These are phyloP conservation scores for Curvularia spicifera DNA, from an alignment of 2,329 filamentous ascomycete species.

Conservation along the genomic window DNA sequence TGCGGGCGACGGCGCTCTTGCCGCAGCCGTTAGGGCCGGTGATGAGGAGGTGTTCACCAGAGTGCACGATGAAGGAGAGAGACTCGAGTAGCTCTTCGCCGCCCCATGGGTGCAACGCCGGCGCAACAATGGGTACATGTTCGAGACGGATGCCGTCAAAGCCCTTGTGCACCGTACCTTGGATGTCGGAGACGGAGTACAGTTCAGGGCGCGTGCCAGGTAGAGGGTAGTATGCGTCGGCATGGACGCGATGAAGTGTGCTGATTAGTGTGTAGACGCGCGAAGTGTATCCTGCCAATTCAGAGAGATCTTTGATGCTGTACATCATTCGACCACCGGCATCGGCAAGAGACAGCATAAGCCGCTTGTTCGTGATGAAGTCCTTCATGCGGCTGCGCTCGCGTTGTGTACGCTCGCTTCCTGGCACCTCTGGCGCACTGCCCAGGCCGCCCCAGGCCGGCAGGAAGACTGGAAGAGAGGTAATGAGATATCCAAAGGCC, in stretches of 20 bases:
- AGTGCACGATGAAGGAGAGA: conserved; percentile 85
- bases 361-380: conserved; percentile 97
- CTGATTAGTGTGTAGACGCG: conserved; percentile 95
- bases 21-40: conserved; percentile 94
- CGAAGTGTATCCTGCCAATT: conserved; percentile 94
- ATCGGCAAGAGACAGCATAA: conserved; percentile 97
- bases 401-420: conserved; percentile 60
- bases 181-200: conserved; percentile 87
- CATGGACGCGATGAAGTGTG: conserved; percentile 91
- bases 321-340: conserved; percentile 99
- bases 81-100: conserved; percentile 91
- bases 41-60: conserved; percentile 91
- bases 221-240: conserved; percentile 79
- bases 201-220: conserved; percentile 74
- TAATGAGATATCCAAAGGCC: conserved; percentile 92
- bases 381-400: conserved; percentile 93
- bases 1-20: conserved; percentile 85
- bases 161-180: conserved; percentile 91
- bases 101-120: conserved; percentile 83
- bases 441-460: conserved; percentile 91
- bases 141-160: conserved; percentile 95
- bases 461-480: conserved; percentile 90
- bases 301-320: conserved; percentile 95
- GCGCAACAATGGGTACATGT: conserved; percentile 90
- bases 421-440: conserved; percentile 70